These are phyloP conservation scores for Leccinum pellstonianum DNA, from an alignment of 768 basidiomycete genomes.

Conservation along the genomic window DNA sequence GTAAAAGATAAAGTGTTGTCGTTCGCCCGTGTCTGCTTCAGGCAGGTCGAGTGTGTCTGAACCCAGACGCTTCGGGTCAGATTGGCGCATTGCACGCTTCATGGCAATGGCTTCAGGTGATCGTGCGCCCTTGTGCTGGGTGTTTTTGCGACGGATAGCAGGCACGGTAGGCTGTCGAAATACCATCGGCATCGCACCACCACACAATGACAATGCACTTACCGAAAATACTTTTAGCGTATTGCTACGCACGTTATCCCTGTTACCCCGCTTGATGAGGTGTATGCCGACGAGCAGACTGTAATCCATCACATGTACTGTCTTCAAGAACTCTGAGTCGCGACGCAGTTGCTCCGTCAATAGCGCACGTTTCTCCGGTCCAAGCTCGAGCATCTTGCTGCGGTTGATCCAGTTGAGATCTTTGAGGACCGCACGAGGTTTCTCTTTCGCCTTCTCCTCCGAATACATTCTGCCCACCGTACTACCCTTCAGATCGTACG, in stretches of 20 bases:
- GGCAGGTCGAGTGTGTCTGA: slow-evolving; percentile 51
- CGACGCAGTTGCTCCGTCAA: slow-evolving; percentile 88
- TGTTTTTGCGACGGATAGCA: slow-evolving; percentile 57
- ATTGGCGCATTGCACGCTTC: slow-evolving; percentile 80
- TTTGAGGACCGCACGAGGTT: slow-evolving; percentile 88
- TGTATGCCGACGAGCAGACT: slow-evolving; percentile 93
- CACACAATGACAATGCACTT: slow-evolving; percentile 31
- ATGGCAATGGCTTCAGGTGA: slow-evolving; percentile 79
- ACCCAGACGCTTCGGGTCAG: slow-evolving; percentile 73
- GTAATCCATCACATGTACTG: slow-evolving; percentile 93
- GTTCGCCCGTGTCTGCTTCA: slow-evolving; percentile 56
- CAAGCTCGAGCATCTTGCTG: slow-evolving; percentile 75
- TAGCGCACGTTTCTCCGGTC: slow-evolving; percentile 91
- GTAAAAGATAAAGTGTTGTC: slow-evolving; percentile 85
- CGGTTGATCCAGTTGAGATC: slow-evolving; percentile 96
- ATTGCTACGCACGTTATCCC: slow-evolving; percentile 87
- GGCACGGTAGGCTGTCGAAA: slow-evolving; percentile 65
- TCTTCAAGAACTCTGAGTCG: slow-evolving; percentile 83
- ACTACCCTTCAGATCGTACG: slow-evolving; percentile 94
- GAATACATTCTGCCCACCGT: slow-evolving; percentile 87
- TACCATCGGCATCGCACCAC: not conserved
- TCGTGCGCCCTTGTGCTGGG: slow-evolving; percentile 52
- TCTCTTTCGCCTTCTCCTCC: slow-evolving; percentile 73
- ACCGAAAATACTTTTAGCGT: slow-evolving; percentile 93
- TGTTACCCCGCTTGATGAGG: slow-evolving; percentile 85